phyloP scores from a whole-genome alignment of 2,329 filamentous ascomycete species.

The Claviceps spartinae region DNA sequence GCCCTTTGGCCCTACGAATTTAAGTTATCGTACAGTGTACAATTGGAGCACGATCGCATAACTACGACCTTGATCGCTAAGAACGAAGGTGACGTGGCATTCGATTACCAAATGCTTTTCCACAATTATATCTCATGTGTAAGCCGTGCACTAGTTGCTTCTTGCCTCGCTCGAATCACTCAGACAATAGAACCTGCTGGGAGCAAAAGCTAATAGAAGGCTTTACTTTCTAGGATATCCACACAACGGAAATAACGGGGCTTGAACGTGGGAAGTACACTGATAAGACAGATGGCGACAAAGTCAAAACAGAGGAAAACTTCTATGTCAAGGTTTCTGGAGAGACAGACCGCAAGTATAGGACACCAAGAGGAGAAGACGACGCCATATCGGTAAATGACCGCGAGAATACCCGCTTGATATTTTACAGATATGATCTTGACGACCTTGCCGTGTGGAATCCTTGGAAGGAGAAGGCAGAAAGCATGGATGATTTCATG shows the following conservation, averaged over 20 bases:
- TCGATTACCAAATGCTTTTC: conserved; percentile 83
- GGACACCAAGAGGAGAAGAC: too few species aligned
- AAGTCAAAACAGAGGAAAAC: conserved; percentile 51
- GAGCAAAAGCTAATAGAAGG: neutral
- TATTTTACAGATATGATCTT: conserved; percentile 68
- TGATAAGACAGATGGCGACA: conserved; percentile 65
- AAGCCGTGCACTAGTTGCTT: conserved; percentile 41
- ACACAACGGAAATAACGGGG: conserved; percentile 56
- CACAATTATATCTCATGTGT: conserved; percentile 74
- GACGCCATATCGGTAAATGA: conserved; percentile 44
- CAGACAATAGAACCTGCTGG: neutral
- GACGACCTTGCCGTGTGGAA: conserved; percentile 93
- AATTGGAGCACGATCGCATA: conserved; percentile 59
- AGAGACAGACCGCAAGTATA: conserved; percentile 80
- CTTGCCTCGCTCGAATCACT: neutral
- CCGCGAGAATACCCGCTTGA: conserved; percentile 41
- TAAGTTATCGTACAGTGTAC: conserved; percentile 85
- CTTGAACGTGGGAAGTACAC: conserved; percentile 64
- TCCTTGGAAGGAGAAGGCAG: conserved; percentile 78
- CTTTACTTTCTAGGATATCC: conserved; percentile 54
- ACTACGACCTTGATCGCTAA: conserved; percentile 74
- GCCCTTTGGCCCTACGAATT: conserved; percentile 78
- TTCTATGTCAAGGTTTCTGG: conserved; percentile 53
- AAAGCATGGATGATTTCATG: conserved; percentile 70
- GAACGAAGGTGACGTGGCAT: conserved; percentile 70